These are phyloP conservation scores for Aspergillus indologenus DNA, from an alignment of 495 filamentous ascomycete genomes.

Conservation along the genomic window DNA sequence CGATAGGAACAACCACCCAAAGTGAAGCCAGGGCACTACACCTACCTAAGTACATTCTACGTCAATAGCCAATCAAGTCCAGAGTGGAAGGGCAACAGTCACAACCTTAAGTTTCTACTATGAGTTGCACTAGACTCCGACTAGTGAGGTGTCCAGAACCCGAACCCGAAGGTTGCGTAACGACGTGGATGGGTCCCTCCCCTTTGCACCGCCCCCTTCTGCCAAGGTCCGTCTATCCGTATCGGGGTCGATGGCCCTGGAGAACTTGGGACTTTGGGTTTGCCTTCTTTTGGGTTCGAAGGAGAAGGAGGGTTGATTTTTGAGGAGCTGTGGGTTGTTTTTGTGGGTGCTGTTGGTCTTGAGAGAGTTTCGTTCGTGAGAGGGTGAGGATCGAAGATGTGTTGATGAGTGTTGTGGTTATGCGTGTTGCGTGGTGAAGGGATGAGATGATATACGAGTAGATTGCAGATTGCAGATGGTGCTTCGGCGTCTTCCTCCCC, in stretches of 20 bases:
- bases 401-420: too few relatives aligned
- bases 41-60: slow-evolving; percentile 1
- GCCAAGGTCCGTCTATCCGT: slow-evolving; percentile 2
- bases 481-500: background rate
- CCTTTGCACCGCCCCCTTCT: slow-evolving; percentile 11
- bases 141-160: background rate
- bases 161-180: background rate
- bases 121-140: too few relatives aligned
- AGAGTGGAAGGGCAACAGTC: too few relatives aligned
- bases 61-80: background rate
- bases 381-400: too few relatives aligned
- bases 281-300: too few relatives aligned
- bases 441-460: too few relatives aligned
- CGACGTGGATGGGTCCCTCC: slow-evolving; percentile 2
- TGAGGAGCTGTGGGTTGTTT: too few relatives aligned
- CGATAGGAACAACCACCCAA: background rate
- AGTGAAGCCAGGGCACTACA: background rate
- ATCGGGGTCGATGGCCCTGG: background rate
- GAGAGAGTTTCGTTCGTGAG: too few relatives aligned
- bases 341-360: too few relatives aligned
- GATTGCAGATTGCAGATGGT: too few relatives aligned
- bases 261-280: background rate
- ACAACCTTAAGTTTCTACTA: background rate
- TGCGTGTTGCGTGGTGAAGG: too few relatives aligned
- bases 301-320: too few relatives aligned